These are phyloP conservation scores for Blastocystis sp. DNA, from an alignment of 352 stramenopile species.

Conservation along the genomic window DNA sequence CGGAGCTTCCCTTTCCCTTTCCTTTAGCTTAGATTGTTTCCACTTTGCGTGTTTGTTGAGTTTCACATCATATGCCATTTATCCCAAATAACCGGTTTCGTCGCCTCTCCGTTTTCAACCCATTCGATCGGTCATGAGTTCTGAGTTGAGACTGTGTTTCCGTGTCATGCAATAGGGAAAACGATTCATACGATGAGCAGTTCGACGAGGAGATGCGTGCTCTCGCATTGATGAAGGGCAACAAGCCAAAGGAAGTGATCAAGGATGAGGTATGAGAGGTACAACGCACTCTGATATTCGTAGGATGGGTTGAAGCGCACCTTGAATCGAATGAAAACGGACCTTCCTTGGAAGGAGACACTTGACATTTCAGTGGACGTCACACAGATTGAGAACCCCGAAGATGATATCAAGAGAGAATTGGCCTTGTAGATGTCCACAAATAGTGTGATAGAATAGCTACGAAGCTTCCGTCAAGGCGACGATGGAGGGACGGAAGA, in stretches of 20 bases:
- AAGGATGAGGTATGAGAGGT: neutral
- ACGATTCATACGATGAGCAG: conserved; percentile 1
- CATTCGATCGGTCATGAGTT: conserved; percentile 19
- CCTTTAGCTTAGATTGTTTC: neutral
- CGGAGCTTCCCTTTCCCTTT: neutral
- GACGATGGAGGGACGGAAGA: conserved; percentile 32
- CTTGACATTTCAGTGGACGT: conserved; percentile 51
- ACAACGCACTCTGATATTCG: neutral
- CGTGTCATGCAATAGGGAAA: neutral
- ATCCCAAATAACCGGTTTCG: neutral
- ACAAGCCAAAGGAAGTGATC: neutral
- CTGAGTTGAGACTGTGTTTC: neutral
- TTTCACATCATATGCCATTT: neutral
- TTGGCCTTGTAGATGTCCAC: conserved; percentile 17
- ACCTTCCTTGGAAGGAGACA: conserved; percentile 44
- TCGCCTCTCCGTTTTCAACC: neutral
- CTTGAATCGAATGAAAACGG: neutral
- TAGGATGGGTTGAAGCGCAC: conserved; percentile 26
- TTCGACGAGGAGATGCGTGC: conserved; percentile 44
- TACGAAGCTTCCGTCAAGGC: conserved; percentile 52
- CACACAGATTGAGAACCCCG: conserved; percentile 15
- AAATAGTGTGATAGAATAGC: neutral
- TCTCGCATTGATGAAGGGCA: neutral
- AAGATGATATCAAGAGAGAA: conserved; percentile 56
- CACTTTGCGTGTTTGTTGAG: neutral